Evolutionary conservation across 1,284 basidiomycete genomes (phyloP), one percentile per base, ranked within the genome.

Genomic region (Heterobasidion parviporum): DNA sequence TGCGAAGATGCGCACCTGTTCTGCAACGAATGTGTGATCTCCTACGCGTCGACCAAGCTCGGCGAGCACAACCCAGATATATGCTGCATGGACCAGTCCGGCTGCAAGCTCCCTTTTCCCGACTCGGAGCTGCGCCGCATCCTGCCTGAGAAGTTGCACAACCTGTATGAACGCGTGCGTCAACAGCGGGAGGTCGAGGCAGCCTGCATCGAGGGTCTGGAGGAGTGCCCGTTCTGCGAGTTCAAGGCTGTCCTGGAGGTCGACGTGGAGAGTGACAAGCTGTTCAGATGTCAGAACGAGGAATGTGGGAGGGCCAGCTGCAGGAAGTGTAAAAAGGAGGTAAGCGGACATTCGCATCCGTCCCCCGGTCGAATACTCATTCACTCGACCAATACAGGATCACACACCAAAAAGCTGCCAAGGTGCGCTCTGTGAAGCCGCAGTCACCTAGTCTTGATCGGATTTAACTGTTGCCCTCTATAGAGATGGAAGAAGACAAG

Each of bases 391-490:
- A 36, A 44, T 36, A 6, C 57, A 88, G 85, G 88, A 92, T 65
- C 92, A 94, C 72, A 68, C 92, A n/a, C 92, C 92, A 2, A 92
- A 83, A 70, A 86, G 74, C n/a, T 94, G 92, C 65, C 79, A 89
- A 75, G 89, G 88, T 86, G 66, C 61, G 51, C 46, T 41, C 8
- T n/a, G 10, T 38, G 32, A 35, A 16, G 43, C 7, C 35, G 34
- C 56, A 9, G 4, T 3, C 15, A 8, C 38, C 35, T 8, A 36
- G 4, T 12, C 45, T 33, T 54, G 15, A 8, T 56, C 32, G 55
- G 33, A 10, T 32, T 14, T 35, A 15, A 45, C 33, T 10, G 44
- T 50, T 52, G 57, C 33, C 1, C 12, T n/a, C 34, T 49, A 10
- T 60, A 88, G 87, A 92, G 68, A 73, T 79, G 57, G 85, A 86